Evolutionary conservation across 2,329 filamentous ascomycete genomes (phyloP), one percentile per base, ranked within the genome.

Genomic region (Aspergillus sp.): DNA sequence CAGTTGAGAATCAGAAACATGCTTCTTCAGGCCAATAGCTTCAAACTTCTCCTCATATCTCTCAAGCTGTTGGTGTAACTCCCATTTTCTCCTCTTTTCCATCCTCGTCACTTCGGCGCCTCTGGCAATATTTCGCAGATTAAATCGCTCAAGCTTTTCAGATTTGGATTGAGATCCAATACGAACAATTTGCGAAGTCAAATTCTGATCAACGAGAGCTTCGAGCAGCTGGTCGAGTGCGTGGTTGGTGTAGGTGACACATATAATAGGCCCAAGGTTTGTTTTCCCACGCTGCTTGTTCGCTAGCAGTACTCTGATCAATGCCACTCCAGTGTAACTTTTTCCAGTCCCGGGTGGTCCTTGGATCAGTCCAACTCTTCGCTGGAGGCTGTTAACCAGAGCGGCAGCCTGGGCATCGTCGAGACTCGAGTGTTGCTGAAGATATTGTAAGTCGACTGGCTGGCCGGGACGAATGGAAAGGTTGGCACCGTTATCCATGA

Each of bases 101-200:
- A 66, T 28, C 0, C 55, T 52, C 0, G 48, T 50, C 28, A 63
- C 71, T 49, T 76, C 71, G 0, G 60, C 48, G n/a, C 60, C 69
- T 28, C 47, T 43, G 5, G 46, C 44, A 26, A 63, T 46, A 0
- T 53, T 48, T 0, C 71, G 65, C 4, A 85, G 69, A 46, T 79
- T 82, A n/a, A 75, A 58, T 0, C 57, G 56, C 6, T 74, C 56
- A 0, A 86, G 62, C 1, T 63, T 54, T 29, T 77, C 72, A 0
- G 78, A 81, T 48, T 80, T 78, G 1, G 75, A 80, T 10, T 72
- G 71, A 1, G 71, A 73, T 0, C 83, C 82, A 3, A 86, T 77
- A 0, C 82, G 79, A 29, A 86, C 73, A 19, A 86, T 70, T 4
- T 77, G 53, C 19, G 48, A 41, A 26, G 51, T 49, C 83, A 63